Evolutionary conservation across 257 asterid genomes (phyloP).

Genomic region (Solanum tarapatanum): DNA sequence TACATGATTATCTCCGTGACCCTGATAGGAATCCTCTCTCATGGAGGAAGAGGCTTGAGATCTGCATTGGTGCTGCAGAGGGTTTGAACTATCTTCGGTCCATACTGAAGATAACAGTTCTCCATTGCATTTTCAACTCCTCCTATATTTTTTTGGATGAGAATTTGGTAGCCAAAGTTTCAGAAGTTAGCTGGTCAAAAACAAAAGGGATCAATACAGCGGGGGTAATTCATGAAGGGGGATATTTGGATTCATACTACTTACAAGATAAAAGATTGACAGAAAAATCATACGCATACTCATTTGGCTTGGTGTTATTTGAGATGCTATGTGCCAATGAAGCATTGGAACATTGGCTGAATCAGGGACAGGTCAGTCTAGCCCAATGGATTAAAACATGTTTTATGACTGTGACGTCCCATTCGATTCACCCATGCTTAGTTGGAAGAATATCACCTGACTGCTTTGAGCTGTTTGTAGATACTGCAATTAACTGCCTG

Average conservation of each 20-base stretch:
- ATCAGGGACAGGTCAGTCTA: constrained; percentile 43
- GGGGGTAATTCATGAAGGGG: constrained; percentile 13
- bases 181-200: constrained; percentile 38
- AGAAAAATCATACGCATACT: constrained; percentile 45
- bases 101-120: constrained; percentile 30
- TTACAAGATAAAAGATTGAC: constrained; percentile 27
- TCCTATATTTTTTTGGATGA: constrained; percentile 49
- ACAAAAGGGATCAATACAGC: constrained; percentile 10
- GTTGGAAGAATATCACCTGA: constrained; percentile 33
- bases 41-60: constrained; percentile 56
- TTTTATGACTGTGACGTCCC: constrained; percentile 25
- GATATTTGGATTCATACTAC: constrained; percentile 42
- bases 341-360: constrained; percentile 36
- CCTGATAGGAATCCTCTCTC: constrained; percentile 42
- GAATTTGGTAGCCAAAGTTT: constrained; percentile 44
- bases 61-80: constrained; percentile 43
- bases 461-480: constrained; percentile 34
- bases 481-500: constrained; percentile 48
- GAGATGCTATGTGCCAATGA: constrained; percentile 47
- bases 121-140: constrained; percentile 43
- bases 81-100: constrained; percentile 42
- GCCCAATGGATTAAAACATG: constrained; percentile 52
- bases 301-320: constrained; percentile 39
- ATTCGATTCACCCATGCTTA: constrained; percentile 41
- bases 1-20: constrained; percentile 49